Evolutionary conservation across 495 filamentous ascomycete species (phyloP).

Genomic region (Penicillium canescens): DNA sequence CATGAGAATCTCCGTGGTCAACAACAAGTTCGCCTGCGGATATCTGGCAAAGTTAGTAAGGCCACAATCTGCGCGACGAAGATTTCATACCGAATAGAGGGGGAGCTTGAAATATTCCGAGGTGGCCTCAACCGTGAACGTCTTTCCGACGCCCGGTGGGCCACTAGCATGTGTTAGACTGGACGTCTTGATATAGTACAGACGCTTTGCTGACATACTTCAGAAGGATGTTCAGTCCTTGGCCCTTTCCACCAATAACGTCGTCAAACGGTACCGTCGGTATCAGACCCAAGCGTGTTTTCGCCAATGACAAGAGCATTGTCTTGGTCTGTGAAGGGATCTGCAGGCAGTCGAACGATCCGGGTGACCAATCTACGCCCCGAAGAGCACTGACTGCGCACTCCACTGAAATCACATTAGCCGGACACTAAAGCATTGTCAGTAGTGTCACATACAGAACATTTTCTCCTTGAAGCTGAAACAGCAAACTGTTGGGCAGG

Average conservation of each 20-base stretch:
- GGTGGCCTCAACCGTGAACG: constrained; percentile 33
- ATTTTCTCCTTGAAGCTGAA: constrained; percentile 33
- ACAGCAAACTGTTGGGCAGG: constrained; percentile 24
- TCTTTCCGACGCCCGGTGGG: constrained; percentile 35
- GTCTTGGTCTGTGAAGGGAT: constrained; percentile 26
- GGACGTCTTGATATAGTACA: neutral
- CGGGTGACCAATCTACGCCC: constrained; percentile 29
- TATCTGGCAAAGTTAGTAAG: constrained; percentile 19
- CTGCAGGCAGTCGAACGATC: constrained; percentile 20
- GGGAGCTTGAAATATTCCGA: constrained; percentile 28
- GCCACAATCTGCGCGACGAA: neutral
- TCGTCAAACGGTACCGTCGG: constrained; percentile 26
- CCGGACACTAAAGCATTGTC: constrained; percentile 1
- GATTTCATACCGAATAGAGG: constrained; percentile 23
- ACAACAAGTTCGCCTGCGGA: constrained; percentile 21
- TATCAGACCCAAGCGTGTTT: constrained; percentile 22
- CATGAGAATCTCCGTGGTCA: constrained; percentile 18
- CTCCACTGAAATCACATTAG: constrained; percentile 27
- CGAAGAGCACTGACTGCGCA: constrained; percentile 31
- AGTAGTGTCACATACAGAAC: constrained; percentile 19
- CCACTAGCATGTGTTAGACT: constrained; percentile 21
- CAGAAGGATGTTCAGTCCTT: constrained; percentile 21
- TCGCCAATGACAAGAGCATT: constrained; percentile 23
- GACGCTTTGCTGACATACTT: constrained; percentile 13
- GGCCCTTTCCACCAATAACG: constrained; percentile 25